phyloP scores from a whole-genome alignment of 192 early-diverging fungal genomes.

The Jimgerdemannia flammicorona region DNA sequence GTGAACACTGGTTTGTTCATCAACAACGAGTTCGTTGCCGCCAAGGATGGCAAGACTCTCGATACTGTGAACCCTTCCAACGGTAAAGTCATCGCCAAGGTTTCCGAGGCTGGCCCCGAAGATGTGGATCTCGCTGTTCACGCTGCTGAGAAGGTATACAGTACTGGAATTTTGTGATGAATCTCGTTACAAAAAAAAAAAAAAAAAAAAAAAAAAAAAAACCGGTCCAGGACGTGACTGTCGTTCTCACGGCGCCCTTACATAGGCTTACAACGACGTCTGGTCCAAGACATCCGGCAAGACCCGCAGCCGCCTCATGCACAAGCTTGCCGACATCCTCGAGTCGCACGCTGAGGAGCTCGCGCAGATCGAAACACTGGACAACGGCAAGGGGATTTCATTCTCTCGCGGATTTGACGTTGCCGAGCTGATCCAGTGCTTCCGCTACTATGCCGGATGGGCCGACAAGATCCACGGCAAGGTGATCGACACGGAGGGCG shows the following conservation, averaged over 20 bases:
- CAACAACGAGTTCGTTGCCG: conserved; percentile 61
- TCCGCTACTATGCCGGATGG: conserved; percentile 76
- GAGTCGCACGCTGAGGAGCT: conserved; percentile 45
- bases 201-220: no score
- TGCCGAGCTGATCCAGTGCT: conserved; percentile 48
- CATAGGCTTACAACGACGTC: conserved; percentile 34
- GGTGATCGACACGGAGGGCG: conserved; percentile 41
- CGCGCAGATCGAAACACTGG: conserved; percentile 60
- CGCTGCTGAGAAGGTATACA: conserved; percentile 56
- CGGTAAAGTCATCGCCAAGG: conserved; percentile 49
- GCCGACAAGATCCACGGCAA: conserved; percentile 60
- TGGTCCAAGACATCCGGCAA: conserved; percentile 50
- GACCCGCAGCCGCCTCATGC: conserved; percentile 49
- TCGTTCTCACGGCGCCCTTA: conserved; percentile 32
- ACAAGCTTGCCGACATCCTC: conserved; percentile 54
- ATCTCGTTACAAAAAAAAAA: no score
- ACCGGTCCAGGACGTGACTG: no score
- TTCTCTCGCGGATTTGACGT: conserved; percentile 61
- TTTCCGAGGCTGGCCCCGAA: conserved; percentile 50
- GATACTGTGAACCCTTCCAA: conserved; percentile 68
- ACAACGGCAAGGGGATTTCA: conserved; percentile 73
- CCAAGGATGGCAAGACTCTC: conserved; percentile 47
- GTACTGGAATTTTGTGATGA: conserved; percentile 17
- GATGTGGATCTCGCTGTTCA: conserved; percentile 69
- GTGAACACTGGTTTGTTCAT: conserved; percentile 67